Percentiles rank a stretch among this genome's conserved stretches.
These are phyloP conservation scores for Tremellales sp. DNA, from an alignment of 1,284 basidiomycete genomes.

Conservation along the genomic window DNA sequence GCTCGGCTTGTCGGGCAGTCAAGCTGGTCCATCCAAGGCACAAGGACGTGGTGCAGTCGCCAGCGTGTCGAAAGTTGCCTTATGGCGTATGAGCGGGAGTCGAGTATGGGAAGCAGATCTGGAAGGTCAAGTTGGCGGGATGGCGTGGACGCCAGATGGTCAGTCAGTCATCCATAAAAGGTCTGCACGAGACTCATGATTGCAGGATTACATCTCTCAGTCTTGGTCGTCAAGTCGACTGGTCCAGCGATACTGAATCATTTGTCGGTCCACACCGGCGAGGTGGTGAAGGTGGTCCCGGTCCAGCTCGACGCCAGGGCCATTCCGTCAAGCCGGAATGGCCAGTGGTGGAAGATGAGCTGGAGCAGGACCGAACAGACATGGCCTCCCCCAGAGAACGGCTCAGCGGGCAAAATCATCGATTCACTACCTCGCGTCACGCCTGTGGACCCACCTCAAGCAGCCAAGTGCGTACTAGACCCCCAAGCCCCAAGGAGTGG, in stretches of 20 bases:
- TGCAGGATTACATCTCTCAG: constrained; percentile 32
- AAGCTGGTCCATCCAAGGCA: background rate
- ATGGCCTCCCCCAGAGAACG: constrained; percentile 26
- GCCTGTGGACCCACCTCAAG: constrained; percentile 40
- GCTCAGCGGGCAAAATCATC: constrained; percentile 32
- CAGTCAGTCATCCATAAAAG: constrained; percentile 6
- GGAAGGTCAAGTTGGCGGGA: constrained; percentile 22
- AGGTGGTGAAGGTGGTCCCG: constrained; percentile 17
- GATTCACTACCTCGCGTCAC: constrained; percentile 35
- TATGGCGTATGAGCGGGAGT: constrained; percentile 38
- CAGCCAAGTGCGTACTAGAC: constrained; percentile 26
- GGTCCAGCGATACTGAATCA: constrained; percentile 22
- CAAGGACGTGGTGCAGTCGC: background rate
- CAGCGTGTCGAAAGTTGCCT: constrained; percentile 15
- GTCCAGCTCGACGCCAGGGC: constrained; percentile 12
- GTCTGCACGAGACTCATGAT: too few relatives aligned
- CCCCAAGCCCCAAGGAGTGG: background rate
- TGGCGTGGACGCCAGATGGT: constrained; percentile 45
- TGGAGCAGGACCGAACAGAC: constrained; percentile 16
- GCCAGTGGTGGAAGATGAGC: background rate
- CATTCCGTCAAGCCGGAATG: too few relatives aligned
- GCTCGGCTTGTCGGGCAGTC: background rate
- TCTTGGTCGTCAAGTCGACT: constrained; percentile 19
- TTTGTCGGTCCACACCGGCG: constrained; percentile 39
- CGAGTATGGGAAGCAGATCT: constrained; percentile 40